phyloP scores from a whole-genome alignment of 179 eudicot genomes.

The Camellia oleifera region DNA sequence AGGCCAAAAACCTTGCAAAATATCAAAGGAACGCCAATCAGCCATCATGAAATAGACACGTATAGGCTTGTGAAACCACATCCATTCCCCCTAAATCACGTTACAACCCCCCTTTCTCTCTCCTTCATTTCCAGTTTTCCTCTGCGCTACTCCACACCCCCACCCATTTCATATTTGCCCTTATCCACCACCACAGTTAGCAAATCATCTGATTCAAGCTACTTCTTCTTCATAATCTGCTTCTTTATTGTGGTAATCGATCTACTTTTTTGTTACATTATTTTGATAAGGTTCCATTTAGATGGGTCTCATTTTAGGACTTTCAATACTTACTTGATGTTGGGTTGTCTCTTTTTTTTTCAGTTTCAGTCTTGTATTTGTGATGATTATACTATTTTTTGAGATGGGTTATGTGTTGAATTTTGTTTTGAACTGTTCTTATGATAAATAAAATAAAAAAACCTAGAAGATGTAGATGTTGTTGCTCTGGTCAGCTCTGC shows the following conservation, averaged over 20 bases:
- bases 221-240: not conserved
- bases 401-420: not conserved
- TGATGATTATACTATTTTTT: not conserved
- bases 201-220: not conserved
- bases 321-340: not conserved
- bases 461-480: not conserved
- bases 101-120: not conserved
- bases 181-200: not conserved
- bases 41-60: conserved; percentile 10
- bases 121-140: not conserved
- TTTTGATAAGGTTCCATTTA: not conserved
- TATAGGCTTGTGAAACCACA: conserved; percentile 9
- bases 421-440: conserved; percentile 1
- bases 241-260: not conserved
- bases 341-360: too few species aligned
- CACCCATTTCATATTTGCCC: not conserved
- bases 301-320: not conserved
- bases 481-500: not conserved
- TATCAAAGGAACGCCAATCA: not conserved
- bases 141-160: not conserved
- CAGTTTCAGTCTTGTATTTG: not conserved
- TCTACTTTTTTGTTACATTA: not conserved
- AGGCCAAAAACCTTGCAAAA: not conserved
- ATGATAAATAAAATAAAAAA: too few species aligned
- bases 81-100: not conserved